These are phyloP conservation scores for Colletotrichum lentis DNA, from an alignment of 2,329 filamentous ascomycete genomes.

Conservation along the genomic window DNA sequence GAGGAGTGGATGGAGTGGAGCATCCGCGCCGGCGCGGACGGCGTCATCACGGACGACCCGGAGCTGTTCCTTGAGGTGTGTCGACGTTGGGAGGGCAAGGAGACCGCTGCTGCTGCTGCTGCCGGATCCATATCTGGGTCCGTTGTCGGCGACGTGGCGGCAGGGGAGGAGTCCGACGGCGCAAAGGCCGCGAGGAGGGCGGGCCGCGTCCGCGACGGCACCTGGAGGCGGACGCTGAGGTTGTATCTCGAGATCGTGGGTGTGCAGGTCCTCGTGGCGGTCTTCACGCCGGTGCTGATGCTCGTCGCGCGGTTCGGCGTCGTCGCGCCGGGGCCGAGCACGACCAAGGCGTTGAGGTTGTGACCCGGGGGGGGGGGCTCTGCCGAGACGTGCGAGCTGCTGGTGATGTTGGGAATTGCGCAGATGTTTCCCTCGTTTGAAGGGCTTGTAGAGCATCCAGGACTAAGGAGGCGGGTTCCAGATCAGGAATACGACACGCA, in stretches of 20 bases:
- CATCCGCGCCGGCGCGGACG: conserved; percentile 72
- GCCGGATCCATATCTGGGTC: not conserved
- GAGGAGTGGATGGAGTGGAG: conserved; percentile 83
- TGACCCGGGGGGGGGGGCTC: not conserved
- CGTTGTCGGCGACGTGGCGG: not conserved
- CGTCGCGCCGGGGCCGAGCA: conserved; percentile 25
- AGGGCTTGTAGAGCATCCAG: not conserved
- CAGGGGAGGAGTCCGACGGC: not conserved
- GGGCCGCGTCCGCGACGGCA: conserved; percentile 1
- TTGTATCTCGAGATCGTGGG: conserved; percentile 24
- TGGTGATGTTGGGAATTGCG: no score
- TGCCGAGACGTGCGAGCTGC: no score
- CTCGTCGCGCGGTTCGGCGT: conserved; percentile 28
- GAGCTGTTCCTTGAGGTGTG: conserved; percentile 71
- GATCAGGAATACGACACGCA: not conserved
- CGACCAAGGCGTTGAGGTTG: conserved; percentile 26
- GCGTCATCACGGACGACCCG: conserved; percentile 87
- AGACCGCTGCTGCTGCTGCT: not conserved
- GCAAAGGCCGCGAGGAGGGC: not conserved
- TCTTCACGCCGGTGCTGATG: conserved; percentile 34
- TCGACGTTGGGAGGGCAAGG: conserved; percentile 14
- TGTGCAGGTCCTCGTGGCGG: conserved; percentile 20
- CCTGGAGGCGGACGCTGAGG: conserved; percentile 11
- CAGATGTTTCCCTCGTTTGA: not conserved
- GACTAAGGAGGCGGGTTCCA: not conserved